Base-by-base conservation (phyloP, 208 protist genomes). In the Naegleria fowleri region DNA sequence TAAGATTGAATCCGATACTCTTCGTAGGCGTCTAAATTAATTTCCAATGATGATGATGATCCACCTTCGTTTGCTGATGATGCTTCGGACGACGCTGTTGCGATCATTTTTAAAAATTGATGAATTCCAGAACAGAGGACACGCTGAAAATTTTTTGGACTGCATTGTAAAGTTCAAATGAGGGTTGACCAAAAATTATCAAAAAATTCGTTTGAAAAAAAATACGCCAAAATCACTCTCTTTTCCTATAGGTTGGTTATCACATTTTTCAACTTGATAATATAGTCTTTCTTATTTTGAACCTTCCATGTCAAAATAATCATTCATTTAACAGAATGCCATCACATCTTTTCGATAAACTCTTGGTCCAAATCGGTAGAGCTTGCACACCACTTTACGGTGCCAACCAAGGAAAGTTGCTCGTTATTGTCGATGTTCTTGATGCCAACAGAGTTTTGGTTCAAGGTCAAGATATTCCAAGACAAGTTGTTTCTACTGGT, bases 361-460 rank as follows among this genome's bases (percentile, higher is more conserved):
- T 79, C 16, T 90, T 90, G 13, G 36, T 90, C 22, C 22, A 90
- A 90, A 90, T 90, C 36, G 86, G 86, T 51, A 39, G 86, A 43
- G 36, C 39, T n/a, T 33, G 9, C 13, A 15, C 22, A 7, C 22
- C 16, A 9, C 13, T 40, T 3, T 39, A 13, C 41, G 86, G 86
- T 25, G 38, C n/a, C 13, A 52, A 90, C 40, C 13, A 76, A 2
- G 86, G 86, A 90, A 90, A 90, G n/a, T 43, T 90, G 22, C 38
- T 25, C n/a, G 67, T 48, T 43, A 52, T 90, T 25, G 36, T 90
- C 22, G 86, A 90, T 83, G 22, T 90, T 83, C 15, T 90, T 22
- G 86, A 90, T 90, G 58, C 86, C 13, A 90, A 90, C 86, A 43
- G 39, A 52, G 86, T 90, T 43, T 39, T 90, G 13, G 39, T 90